Evolutionary conservation across 805 yeast genomes (phyloP).

Genomic region (Metschnikowia picachoensis): DNA sequence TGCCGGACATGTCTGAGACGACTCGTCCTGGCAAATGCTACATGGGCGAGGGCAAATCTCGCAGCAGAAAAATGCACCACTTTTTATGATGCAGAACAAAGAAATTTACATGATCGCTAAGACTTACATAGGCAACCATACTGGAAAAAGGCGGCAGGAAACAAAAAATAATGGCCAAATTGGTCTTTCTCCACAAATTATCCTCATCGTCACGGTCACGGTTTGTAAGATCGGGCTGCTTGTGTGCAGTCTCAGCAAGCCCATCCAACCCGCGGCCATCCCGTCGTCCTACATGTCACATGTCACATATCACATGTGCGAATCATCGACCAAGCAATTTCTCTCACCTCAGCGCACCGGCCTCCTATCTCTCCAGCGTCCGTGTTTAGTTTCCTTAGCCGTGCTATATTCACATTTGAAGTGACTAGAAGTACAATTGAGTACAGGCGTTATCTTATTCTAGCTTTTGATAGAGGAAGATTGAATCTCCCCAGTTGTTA

Average conservation of each 20-base stretch:
- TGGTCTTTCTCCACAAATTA: no score
- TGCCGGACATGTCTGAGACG: background rate
- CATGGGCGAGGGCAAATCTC: no score
- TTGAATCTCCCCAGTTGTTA: no score
- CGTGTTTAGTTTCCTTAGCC: background rate
- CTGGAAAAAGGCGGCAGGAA: no score
- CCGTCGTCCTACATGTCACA: constrained; percentile 2
- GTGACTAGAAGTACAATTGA: background rate
- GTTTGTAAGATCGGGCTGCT: background rate
- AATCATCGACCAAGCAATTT: constrained; percentile 4
- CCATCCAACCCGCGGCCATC: background rate
- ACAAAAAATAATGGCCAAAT: no score
- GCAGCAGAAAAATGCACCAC: no score
- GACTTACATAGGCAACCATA: no score
- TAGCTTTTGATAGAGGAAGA: no score
- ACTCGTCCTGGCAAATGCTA: background rate
- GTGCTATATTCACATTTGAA: background rate
- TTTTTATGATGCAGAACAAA: no score
- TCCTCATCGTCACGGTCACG: background rate
- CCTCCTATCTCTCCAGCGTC: background rate
- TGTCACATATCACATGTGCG: no score
- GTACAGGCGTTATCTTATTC: no score
- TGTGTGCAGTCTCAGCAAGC: background rate
- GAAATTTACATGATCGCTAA: no score
- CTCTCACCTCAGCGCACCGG: background rate